Evolutionary conservation across 768 basidiomycete species (phyloP).

Genomic region (Psilocybe cubensis): DNA sequence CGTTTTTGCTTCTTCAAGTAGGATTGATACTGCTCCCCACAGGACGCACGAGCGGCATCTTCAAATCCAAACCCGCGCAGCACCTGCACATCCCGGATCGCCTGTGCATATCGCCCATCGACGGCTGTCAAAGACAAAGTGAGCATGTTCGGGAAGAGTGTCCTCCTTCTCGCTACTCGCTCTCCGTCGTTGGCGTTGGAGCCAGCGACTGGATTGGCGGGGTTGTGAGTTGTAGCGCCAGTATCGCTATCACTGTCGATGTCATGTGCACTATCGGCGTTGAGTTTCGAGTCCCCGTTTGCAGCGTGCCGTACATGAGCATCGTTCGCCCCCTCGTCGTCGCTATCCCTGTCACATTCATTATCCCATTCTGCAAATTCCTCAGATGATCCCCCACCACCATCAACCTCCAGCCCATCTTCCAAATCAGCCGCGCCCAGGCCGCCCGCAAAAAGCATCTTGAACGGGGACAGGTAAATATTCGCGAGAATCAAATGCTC

Average conservation of each 20-base stretch:
- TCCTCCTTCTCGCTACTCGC: neutral
- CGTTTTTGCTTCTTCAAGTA: neutral
- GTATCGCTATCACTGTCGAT: no score
- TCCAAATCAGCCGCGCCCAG: no score
- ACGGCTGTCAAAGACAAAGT: slow-evolving; percentile 5
- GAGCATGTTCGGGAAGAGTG: slow-evolving; percentile 2
- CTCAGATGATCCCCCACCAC: no score
- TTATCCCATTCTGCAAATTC: no score
- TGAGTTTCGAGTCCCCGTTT: no score
- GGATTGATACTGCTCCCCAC: neutral
- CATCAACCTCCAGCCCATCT: no score
- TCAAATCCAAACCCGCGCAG: neutral
- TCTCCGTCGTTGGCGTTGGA: neutral
- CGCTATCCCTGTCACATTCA: no score
- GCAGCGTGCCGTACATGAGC: no score
- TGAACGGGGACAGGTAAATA: neutral
- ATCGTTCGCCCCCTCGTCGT: no score
- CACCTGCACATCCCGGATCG: neutral
- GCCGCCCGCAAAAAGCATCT: neutral
- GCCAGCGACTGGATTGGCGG: neutral
- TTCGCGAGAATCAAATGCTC: slow-evolving; percentile 7
- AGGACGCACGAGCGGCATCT: neutral
- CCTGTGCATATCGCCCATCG: neutral
- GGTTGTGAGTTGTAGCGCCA: no score
- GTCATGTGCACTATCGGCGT: no score